Evolutionary conservation across 352 stramenopile species (phyloP), one percentile per base, ranked within the genome.

Genomic region (Discostella stelligera): DNA sequence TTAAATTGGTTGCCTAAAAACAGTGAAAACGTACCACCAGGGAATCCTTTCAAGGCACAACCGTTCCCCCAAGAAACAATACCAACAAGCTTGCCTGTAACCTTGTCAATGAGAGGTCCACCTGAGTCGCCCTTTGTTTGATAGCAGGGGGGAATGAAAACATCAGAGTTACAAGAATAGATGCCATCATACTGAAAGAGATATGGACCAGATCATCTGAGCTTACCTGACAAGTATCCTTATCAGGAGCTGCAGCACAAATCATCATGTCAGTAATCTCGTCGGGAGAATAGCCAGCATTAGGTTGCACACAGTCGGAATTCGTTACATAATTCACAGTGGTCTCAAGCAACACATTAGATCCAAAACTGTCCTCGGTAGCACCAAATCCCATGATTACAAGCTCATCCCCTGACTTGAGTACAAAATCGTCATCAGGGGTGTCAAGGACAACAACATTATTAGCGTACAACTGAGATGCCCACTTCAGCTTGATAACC

Each of bases 281-380:
- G 32, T 21, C 25, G 50, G 50, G 11, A 30, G 50, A 9, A 58
- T 58, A 58, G 10, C 3, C 18, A 32, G 7, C 11, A n/a, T 8
- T 8, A 10, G 7, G 50, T 32, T 21, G 3, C 25, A 58, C 18
- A 16, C 50, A 58, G 3, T 8, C 50, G 7, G 4, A 10, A 32
- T 58, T 58, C 5, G 50, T n/a, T 58, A 58, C 32, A 32, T 58
- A 58, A 30, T 58, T 16, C 3, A 58, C 16, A 16, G 16, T 16
- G 18, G 32, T 27, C 50, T 58, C 50, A n/a, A 37, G 52, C 52
- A 59, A 18, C 50, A 27, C 52, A 30, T 58, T 58, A n/a, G 50
- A 25, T 37, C 20, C 25, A n/a, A 4, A 18, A 30, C 49, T 23
- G 49, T 18, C 20, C 25, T 18, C n/a, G n/a, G 25, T 30, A 13